Conservation (phyloP, 345 rosid genomes). For the Laguncularia racemosa region DNA sequence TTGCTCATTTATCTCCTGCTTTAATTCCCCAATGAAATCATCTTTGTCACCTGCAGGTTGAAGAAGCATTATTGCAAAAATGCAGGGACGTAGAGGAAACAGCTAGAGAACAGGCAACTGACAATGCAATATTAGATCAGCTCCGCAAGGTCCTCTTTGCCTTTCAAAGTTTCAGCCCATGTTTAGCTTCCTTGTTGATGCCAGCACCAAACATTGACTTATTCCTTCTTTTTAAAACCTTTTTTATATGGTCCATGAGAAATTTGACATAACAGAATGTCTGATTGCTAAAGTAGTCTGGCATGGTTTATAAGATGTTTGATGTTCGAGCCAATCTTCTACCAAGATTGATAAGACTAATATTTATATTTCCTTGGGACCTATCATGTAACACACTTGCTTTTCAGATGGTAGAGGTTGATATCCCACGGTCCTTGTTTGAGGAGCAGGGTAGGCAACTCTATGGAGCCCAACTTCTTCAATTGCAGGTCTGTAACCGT, state of each 20-base stretch:
- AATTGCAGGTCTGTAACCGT: conserved; percentile 55
- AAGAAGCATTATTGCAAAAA: conserved; percentile 55
- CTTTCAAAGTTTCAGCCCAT: conserved; percentile 6
- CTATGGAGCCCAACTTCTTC: conserved; percentile 81
- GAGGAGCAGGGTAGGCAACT: conserved; percentile 97
- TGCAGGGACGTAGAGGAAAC: conserved; percentile 70
- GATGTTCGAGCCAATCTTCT: too few species aligned
- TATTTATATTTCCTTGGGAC: not conserved
- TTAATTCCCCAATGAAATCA: too few species aligned
- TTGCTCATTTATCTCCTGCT: not conserved
- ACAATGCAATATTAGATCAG: conserved; percentile 86
- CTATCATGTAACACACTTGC: conserved; percentile 2
- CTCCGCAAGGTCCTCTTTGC: conserved; percentile 52
- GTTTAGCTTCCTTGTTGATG: too few species aligned
- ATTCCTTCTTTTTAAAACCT: too few species aligned
- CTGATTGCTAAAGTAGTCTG: too few species aligned
- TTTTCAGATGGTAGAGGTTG: conserved; percentile 82
- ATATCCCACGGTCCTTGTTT: conserved; percentile 76
- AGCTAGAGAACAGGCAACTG: conserved; percentile 89
- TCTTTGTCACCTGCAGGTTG: conserved; percentile 41
- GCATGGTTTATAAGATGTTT: too few species aligned
- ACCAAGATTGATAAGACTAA: too few species aligned
- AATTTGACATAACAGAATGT: too few species aligned
- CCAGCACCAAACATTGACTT: too few species aligned
- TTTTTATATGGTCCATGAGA: too few species aligned